Base-by-base conservation (phyloP, 495 filamentous ascomycete species). In the Chaetomium cochliodes region DNA sequence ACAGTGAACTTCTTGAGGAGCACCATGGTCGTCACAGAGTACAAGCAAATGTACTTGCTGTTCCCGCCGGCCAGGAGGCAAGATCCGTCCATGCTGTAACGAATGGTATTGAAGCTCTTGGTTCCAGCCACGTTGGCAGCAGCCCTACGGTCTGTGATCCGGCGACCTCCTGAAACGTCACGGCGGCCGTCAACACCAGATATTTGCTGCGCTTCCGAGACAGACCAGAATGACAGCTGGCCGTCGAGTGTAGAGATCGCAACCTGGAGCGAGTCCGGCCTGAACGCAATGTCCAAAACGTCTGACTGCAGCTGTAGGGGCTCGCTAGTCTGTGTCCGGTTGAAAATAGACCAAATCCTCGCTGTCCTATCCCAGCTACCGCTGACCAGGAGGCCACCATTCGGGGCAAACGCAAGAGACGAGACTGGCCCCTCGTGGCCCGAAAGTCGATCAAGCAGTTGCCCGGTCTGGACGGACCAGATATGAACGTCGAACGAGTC, bases 391-490 rank as follows among this genome's bases (percentile, higher is more conserved):
- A 86, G 84, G 53, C 86, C 85, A 30, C 93, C 92, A 72, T 94
- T 88, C 0, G 92, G 90, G 18, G 92, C 88, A 72, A 98, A 98
- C 5, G 91, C 86, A 25, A 98, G 79, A 3, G 89, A 88, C 7
- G 91, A 90, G 18, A 98, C 87, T 13, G 96, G 94, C 0, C 93
- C 94, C 76, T 98, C 94, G 68, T 98, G 94, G 11, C 96, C 94
- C 11, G 92, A 82, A 16, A 98, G 82, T 64, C 88, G 88, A 70
- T 98, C 94, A 5, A 98, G 85, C 52, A 98, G 81, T 74, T 98
- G 94, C 12, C 94, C 94, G 5, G 94, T 98, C 74, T 98, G 96
- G 20, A 98, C 94, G 42, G 92, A 96, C 94, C 94, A 98, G 49
- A 97, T 88, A 72, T 98, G 92, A 52, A 98, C 91, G 74, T 98